Base-by-base conservation (phyloP, 108 stramenopile genomes). In the Bacterosira constricta region DNA sequence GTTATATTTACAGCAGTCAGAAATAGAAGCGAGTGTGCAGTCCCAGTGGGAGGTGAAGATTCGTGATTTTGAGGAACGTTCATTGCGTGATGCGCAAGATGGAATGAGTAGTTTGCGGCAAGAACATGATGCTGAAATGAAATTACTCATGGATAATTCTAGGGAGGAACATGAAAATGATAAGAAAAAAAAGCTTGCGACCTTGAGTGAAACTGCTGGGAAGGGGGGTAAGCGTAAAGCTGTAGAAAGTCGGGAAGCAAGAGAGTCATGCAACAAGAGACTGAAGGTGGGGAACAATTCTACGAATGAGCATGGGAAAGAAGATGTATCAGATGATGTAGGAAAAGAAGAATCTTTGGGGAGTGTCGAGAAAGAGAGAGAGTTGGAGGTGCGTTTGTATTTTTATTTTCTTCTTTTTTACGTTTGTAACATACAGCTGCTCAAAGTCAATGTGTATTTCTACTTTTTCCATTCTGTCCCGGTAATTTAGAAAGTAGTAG, bases 321-420 rank as follows among this genome's bases (percentile, higher is more conserved):
- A 50, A 6, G 63, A 64, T 38, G 31, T 57, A 10, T 53, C 56
- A 25, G 68, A 45, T 23, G 54, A 69, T 29, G 26, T 27, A 26
- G 50, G 54, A 29, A 57, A 66, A 39, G 47, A 25, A 13, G 57
- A 66, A 21, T 42, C 41, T n/a, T 44, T 56, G 26, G 53, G 17
- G 11, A 57, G 55, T 10, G 69, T 32, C 11, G 42, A 65, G 6
- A 77, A 79, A 38, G 63, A 69, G 38, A 54, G 66, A 52, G 77
- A 79, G 30, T 58, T 77, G 57, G 59, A 79, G 64, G 73, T 75
- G 42, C 4, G 64, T 45, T 30, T 4, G 26, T 45, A 52, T 44
- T 53, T 38, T 2, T 32, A 38, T 27, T 10, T 54, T 27, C 21
- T 20, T 55, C 8, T 42, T 55, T 1, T 49, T 63, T 29, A 29